Evolutionary conservation across 495 filamentous ascomycete genomes (phyloP).

Genomic region (Neurospora sublineolata): DNA sequence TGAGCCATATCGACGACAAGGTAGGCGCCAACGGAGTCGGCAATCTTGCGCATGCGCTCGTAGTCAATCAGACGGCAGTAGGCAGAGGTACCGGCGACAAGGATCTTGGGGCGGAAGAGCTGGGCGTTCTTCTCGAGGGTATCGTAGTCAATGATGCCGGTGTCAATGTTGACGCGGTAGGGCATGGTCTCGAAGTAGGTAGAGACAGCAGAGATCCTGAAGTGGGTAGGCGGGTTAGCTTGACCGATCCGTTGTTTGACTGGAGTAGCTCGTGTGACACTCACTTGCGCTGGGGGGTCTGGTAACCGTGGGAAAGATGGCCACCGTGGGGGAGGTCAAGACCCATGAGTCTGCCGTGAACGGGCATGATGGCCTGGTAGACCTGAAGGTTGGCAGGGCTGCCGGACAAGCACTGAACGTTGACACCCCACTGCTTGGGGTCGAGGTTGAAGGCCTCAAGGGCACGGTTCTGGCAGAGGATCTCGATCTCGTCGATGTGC

Average conservation of each 20-base stretch:
- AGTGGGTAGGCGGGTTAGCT: conserved; percentile 8
- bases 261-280: conserved; percentile 11
- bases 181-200: conserved; percentile 95
- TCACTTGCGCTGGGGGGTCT: conserved; percentile 83
- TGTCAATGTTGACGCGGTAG: conserved; percentile 81
- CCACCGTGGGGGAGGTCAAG: conserved; percentile 95
- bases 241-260: background rate
- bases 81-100: conserved; percentile 95
- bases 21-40: conserved; percentile 87
- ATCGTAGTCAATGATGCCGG: conserved; percentile 96
- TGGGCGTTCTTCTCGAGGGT: conserved; percentile 81
- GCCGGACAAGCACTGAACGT: conserved; percentile 89
- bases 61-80: conserved; percentile 99
- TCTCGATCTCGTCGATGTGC: conserved; percentile 94
- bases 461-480: conserved; percentile 90
- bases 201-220: conserved; percentile 79
- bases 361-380: conserved; percentile 97
- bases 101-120: conserved; percentile 88
- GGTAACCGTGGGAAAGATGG: conserved; percentile 96
- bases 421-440: conserved; percentile 90
- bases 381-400: conserved; percentile 95
- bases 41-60: conserved; percentile 89
- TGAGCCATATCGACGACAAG: conserved; percentile 97
- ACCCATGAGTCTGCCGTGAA: conserved; percentile 94
- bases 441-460: conserved; percentile 85